These are phyloP conservation scores for Pistacia integerrima DNA, from an alignment of 345 rosid genomes.

Conservation along the genomic window DNA sequence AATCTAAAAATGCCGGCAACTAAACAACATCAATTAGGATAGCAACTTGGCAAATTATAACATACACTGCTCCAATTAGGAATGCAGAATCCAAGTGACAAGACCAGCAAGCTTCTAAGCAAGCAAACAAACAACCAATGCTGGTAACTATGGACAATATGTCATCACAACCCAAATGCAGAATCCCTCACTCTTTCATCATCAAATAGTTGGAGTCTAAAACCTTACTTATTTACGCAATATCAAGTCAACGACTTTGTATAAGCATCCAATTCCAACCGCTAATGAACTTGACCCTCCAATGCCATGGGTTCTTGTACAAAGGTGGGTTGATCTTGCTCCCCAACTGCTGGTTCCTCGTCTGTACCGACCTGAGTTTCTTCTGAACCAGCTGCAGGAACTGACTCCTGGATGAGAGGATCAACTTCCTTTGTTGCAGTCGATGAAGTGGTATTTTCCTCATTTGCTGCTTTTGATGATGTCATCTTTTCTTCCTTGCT, in stretches of 20 bases:
- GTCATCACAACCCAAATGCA: conserved; percentile 33
- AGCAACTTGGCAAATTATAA: conserved; percentile 23
- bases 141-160: conserved; percentile 39
- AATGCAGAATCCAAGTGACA: conserved; percentile 37
- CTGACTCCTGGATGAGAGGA: conserved; percentile 4
- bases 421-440: conserved; percentile 29
- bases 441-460: conserved; percentile 15
- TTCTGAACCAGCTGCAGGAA: not conserved
- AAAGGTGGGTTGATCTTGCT: conserved; percentile 38
- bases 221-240: conserved; percentile 19
- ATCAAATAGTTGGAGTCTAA: conserved; percentile 28
- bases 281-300: conserved; percentile 34
- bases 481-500: conserved; percentile 20
- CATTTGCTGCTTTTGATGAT: conserved; percentile 24
- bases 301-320: conserved; percentile 41
- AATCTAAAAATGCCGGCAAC: conserved; percentile 33
- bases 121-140: conserved; percentile 44
- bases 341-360: conserved; percentile 30
- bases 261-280: conserved; percentile 25
- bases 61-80: conserved; percentile 36
- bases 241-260: conserved; percentile 22
- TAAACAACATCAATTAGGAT: conserved; percentile 32
- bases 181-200: conserved; percentile 26
- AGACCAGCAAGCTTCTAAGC: conserved; percentile 22
- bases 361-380: conserved; percentile 6